Percentiles rank a stretch among this genome's conserved stretches.
These are phyloP conservation scores for Sporothrix inflata DNA, from an alignment of 2,329 filamentous ascomycete species.

Conservation along the genomic window DNA sequence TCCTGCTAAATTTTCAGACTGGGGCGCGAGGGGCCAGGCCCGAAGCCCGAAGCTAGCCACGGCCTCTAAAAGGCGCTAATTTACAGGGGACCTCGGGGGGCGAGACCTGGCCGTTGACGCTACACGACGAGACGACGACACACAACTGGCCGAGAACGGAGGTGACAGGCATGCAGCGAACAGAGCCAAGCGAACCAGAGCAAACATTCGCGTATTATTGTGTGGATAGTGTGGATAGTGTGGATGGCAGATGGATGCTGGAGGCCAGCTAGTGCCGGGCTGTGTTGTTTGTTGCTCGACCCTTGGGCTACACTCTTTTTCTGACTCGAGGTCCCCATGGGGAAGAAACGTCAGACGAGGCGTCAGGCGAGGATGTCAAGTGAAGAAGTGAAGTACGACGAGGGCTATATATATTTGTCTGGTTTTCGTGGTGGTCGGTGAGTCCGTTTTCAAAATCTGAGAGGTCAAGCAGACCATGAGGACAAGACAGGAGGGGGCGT, in stretches of 20 bases:
- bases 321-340: not conserved
- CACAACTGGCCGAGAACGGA: constrained; percentile 9
- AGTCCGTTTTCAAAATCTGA: not conserved
- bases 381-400: not conserved
- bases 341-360: not conserved
- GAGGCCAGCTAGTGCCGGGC: not conserved
- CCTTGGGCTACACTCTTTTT: not conserved
- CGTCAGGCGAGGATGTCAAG: not conserved
- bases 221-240: not conserved
- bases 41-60: constrained; percentile 17
- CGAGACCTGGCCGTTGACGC: constrained; percentile 12
- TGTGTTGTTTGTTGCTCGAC: not conserved
- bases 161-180: constrained; percentile 1
- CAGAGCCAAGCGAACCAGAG: not conserved
- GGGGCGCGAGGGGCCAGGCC: not conserved
- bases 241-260: not conserved
- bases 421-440: not conserved
- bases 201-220: not conserved
- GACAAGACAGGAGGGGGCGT: not conserved
- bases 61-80: constrained; percentile 1
- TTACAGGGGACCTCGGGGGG: not conserved
- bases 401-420: not conserved
- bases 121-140: not conserved
- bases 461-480: no score
- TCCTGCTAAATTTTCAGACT: constrained; percentile 21